Conservation (phyloP, 495 filamentous ascomycete species). For the Clavariopsis aquatica region DNA sequence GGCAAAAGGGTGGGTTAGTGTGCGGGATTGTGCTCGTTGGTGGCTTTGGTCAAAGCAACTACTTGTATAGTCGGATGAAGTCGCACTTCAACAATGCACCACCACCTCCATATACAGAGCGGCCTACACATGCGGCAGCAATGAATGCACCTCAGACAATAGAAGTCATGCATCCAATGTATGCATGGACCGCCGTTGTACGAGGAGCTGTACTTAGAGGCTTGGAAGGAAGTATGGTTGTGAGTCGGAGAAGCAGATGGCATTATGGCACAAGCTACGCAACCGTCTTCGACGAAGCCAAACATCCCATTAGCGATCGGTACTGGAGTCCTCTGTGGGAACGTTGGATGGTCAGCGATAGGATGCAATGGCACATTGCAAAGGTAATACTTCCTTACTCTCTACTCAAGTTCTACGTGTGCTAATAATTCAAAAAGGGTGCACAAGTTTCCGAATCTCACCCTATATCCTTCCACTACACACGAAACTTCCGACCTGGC, state of each 20-base stretch:
- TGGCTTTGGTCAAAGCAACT: conserved; percentile 69
- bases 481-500: conserved; percentile 70
- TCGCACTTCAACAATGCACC: conserved; percentile 63
- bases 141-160: conserved; percentile 47
- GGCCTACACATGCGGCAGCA: conserved; percentile 57
- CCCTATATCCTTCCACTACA: conserved; percentile 75
- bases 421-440: conserved; percentile 48
- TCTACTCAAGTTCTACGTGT: too few relatives aligned
- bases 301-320: conserved; percentile 64
- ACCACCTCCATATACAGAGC: conserved; percentile 66
- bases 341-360: conserved; percentile 75
- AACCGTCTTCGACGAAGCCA: conserved; percentile 70
- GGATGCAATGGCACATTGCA: conserved; percentile 79
- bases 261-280: conserved; percentile 80
- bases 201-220: conserved; percentile 67
- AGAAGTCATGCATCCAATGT: conserved; percentile 63
- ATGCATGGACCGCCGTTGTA: conserved; percentile 78
- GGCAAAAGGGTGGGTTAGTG: conserved; percentile 61
- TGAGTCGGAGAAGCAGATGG: conserved; percentile 64
- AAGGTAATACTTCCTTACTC: conserved; percentile 50
- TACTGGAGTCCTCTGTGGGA: conserved; percentile 80
- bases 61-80: conserved; percentile 62
- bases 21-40: conserved; percentile 70
- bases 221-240: conserved; percentile 70
- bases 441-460: conserved; percentile 66